Evolutionary conservation across 768 basidiomycete species (phyloP).

Genomic region (Termitomyces sp.): DNA sequence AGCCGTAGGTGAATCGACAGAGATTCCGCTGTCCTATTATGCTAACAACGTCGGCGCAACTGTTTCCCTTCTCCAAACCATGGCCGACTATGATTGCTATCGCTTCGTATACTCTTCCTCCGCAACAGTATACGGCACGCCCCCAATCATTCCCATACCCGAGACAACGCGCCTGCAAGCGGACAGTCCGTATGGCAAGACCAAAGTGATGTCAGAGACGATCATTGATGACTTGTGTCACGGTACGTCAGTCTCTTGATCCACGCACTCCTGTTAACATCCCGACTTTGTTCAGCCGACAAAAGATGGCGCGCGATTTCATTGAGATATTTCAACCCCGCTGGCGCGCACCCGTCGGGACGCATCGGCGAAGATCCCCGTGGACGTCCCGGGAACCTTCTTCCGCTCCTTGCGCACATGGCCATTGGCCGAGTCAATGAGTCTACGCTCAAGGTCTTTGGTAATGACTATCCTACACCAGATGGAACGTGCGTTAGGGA

Average conservation of each 20-base stretch:
- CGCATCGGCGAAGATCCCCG: constrained; percentile 94
- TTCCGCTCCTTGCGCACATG: constrained; percentile 93
- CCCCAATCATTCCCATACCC: constrained; percentile 87
- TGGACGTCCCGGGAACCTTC: constrained; percentile 90
- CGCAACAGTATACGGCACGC: constrained; percentile 96
- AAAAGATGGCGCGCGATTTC: constrained; percentile 76
- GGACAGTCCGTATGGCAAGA: constrained; percentile 91
- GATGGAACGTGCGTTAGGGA: constrained; percentile 99
- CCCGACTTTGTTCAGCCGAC: constrained; percentile 43
- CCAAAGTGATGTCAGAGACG: constrained; percentile 92
- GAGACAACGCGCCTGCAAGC: constrained; percentile 85
- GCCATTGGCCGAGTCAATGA: constrained; percentile 84
- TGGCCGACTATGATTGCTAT: constrained; percentile 78
- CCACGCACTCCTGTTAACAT: neutral
- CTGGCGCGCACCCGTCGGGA: constrained; percentile 97
- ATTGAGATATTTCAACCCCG: constrained; percentile 98
- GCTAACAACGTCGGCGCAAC: constrained; percentile 91
- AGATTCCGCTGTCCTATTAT: constrained; percentile 92
- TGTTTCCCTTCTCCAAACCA: constrained; percentile 76
- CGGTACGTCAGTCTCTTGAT: constrained; percentile 35
- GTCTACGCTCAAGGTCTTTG: constrained; percentile 75
- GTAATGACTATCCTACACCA: constrained; percentile 93
- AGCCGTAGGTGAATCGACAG: constrained; percentile 94
- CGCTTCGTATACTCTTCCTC: constrained; percentile 96
- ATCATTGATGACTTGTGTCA: constrained; percentile 86